phyloP scores from a whole-genome alignment of 495 filamentous ascomycete species.

The Penicillium samsonianum region DNA sequence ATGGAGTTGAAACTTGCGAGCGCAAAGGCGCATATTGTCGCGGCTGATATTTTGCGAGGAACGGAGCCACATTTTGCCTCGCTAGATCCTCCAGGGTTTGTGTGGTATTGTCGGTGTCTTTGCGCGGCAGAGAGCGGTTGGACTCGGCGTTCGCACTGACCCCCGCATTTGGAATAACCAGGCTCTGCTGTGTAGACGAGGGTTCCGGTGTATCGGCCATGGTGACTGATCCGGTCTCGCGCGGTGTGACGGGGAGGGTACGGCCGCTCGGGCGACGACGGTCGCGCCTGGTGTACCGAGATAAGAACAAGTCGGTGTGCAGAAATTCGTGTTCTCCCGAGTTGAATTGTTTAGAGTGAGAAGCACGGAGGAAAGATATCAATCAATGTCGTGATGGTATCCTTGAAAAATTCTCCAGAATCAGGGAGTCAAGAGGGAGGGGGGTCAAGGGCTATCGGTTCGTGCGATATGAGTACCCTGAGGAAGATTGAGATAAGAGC shows the following conservation, averaged over 20 bases:
- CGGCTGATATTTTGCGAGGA: conserved; percentile 83
- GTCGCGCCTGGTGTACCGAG: background rate
- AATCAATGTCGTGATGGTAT: background rate
- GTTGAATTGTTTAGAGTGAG: background rate
- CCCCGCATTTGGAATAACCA: background rate
- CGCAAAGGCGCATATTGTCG: conserved; percentile 73
- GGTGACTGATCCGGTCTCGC: background rate
- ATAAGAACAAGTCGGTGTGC: background rate
- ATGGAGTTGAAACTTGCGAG: conserved; percentile 32
- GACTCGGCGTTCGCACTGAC: conserved; percentile 24
- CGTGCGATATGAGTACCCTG: conserved; percentile 8
- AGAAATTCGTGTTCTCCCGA: background rate
- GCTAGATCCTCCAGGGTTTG: conserved; percentile 50
- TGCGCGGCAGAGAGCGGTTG: conserved; percentile 23
- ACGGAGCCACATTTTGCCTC: conserved; percentile 68
- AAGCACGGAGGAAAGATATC: background rate
- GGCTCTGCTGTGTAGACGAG: background rate
- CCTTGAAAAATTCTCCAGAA: background rate
- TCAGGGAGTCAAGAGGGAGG: background rate
- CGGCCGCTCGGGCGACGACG: background rate
- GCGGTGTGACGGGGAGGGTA: background rate
- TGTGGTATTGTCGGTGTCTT: conserved; percentile 21
- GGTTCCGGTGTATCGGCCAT: conserved; percentile 2
- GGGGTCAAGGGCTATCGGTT: background rate
- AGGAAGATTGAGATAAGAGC: background rate